Evolutionary conservation across 2,329 filamentous ascomycete genomes (phyloP).

Genomic region (Fusarium acutatum): DNA sequence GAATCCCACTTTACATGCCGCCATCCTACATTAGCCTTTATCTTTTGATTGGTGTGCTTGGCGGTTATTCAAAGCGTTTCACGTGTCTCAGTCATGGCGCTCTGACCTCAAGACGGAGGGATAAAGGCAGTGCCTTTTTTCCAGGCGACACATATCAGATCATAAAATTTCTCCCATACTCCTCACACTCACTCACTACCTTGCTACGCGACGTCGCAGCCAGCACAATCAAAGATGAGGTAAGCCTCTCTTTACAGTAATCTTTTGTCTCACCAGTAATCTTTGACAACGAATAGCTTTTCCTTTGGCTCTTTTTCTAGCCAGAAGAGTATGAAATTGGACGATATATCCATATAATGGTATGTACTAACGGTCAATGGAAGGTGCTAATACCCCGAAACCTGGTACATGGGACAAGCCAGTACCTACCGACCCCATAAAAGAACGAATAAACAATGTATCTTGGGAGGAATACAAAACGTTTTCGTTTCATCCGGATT

Average conservation of each 20-base stretch:
- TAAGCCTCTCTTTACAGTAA: background rate
- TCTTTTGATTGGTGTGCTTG: background rate
- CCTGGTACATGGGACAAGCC: background rate
- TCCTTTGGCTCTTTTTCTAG: background rate
- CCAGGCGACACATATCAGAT: background rate
- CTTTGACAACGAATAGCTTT: background rate
- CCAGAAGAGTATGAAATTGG: background rate
- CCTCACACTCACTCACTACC: background rate
- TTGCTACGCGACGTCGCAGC: background rate
- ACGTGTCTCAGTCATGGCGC: background rate
- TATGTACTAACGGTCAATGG: background rate
- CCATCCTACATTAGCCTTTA: background rate
- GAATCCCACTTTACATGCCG: background rate
- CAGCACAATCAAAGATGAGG: background rate
- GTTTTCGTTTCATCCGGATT: background rate
- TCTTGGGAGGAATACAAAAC: rapidly evolving
- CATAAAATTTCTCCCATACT: background rate
- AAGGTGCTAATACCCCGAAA: background rate
- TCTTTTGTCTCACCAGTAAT: background rate
- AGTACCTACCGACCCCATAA: background rate
- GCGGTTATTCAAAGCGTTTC: background rate
- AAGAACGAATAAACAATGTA: background rate
- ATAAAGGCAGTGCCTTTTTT: background rate
- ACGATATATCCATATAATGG: too few species aligned
- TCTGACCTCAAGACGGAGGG: background rate